Base-by-base conservation (phyloP, 78 protist genomes). In the Creolimax fragrantissima region DNA sequence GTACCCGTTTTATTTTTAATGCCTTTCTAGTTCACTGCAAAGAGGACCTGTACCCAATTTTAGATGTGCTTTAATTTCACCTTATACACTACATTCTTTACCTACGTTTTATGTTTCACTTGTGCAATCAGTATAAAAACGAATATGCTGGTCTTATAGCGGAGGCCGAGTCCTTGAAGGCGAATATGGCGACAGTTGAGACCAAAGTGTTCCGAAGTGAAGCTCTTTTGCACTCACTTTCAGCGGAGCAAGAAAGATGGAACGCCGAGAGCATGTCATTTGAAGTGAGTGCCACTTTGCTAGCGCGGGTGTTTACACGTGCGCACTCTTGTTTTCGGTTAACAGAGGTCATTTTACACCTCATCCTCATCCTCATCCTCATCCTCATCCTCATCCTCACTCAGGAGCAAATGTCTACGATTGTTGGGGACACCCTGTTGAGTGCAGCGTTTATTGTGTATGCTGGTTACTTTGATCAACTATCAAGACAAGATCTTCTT, bases 381-480 rank as follows among this genome's bases (percentile, higher is more conserved):
- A 39, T 84, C 7, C 43, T 90, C 5, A 84, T 4, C 5, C 44
- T 88, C n/a, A 41, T 3, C 32, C 3, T 66, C 11, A 94, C 93
- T 85, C 35, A 88, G 43, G 42, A 81, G 74, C 96, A 96, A 85
- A 95, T 95, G 93, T 5, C 93, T 39, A 96, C 98, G 37, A 92
- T 97, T 35, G 95, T 93, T n/a, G 99, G 99, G 17, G 98, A 98
- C 81, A 93, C 92, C 17, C 93, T 98, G 86, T 32, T 97, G 2
- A 74, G 97, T 43, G 93, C 97, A 3, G 99, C 97, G 24, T 96
- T 96, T 95, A 90, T 97, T 4, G 96, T 98, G 32, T 98, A 98
- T 93, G 88, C 89, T 88, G 99, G 99, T 88, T 98, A 89, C 92
- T 95, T 95, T 67, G 97, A 97, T 91, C 96, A 97, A 89, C 35